Evolutionary conservation across 805 yeast genomes (phyloP), one percentile per base, ranked within the genome.

Genomic region (Komagataella kurtzmanii): DNA sequence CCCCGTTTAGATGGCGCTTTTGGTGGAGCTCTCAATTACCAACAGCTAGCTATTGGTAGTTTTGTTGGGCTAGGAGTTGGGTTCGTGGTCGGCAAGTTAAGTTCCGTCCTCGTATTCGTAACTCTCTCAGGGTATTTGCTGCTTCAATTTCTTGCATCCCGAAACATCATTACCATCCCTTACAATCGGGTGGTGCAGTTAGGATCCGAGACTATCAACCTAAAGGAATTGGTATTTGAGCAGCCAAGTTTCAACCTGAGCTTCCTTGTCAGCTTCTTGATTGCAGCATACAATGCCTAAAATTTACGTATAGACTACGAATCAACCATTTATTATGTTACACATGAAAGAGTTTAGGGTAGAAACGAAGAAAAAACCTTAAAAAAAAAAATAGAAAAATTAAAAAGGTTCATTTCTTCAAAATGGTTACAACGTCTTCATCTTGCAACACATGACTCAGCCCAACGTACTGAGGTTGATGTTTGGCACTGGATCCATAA

Each of bases 391-490:
- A 44, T 14, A 17, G 24, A 21, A 46, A 24, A 18, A 14, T 10
- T 10, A 46, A 18, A 45, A 45, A 12, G 8, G 53, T 12, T 30
- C 50, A 63, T 54, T 87, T 84, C 72, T 90, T 90, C 70, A 90
- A 76, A 59, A 90, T 88, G 17, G 99, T 91, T 50, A 93, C 95
- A 36, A 93, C 99, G 69, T 93, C 99, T 69, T 93, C 99, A 68
- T 93, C 99, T 69, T 83, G 85, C 59, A 93, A 73, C 10, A 67
- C 73, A 70, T 93, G 99, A 48, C 76, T 67, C 58, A 93, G 74
- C 24, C 99, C 99, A 48, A 91, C 98, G 58, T 83, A 81, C 71
- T 93, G 99, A 14, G 98, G 98, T 69, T 91, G 97, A 67, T 93
- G 99, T 72, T 93, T 93, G 51, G 91, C 98, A 65, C 95, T 85